Evolutionary conservation across 108 stramenopile species (phyloP), one percentile per base, ranked within the genome.

Genomic region (Nitzschia sp.): DNA sequence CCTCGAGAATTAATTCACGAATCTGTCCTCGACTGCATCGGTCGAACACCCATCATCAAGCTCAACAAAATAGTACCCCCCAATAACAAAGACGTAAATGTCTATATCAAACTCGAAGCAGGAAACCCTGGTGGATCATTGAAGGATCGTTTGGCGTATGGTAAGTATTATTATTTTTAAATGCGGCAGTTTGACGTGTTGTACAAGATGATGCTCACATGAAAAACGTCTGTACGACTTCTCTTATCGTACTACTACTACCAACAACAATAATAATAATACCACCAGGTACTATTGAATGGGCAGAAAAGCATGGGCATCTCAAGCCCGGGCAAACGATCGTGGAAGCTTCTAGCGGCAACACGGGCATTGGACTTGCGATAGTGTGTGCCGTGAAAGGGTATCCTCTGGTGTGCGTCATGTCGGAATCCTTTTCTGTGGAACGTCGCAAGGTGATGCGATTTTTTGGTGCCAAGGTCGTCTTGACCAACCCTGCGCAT

Each of bases 111-210:
- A 63, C 72, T 65, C 36, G 97, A 97, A 71, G 86, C 56, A 63
- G 85, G 88, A 47, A 96, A 96, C 58, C 97, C 97, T 1, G 72
- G 82, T 34, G 72, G 79, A 2, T 85, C 88, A 8, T 86, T 94
- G 61, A 97, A 97, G 80, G 97, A 97, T 78, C 85, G 97, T 33
- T 55, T 89, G 34, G 78, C 85, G 11, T 71, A 96, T 59, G 36
- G 69, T 0, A 78, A 1, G 45, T 46, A 46, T 21, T 1, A 2
- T 46, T 46, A 1, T 46, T 1, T 46, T 17, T 2, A 19, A n/a
- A n/a, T n/a, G n/a, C n/a, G n/a, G n/a, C n/a, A n/a, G n/a, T n/a
- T n/a, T n/a, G n/a, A n/a, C n/a, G n/a, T n/a, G n/a, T n/a, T n/a
- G n/a, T n/a, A n/a, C n/a, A n/a, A n/a, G n/a, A n/a, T n/a, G n/a